Conservation (phyloP, 2,329 filamentous ascomycete species). For the Pleoardoris graminearum region DNA sequence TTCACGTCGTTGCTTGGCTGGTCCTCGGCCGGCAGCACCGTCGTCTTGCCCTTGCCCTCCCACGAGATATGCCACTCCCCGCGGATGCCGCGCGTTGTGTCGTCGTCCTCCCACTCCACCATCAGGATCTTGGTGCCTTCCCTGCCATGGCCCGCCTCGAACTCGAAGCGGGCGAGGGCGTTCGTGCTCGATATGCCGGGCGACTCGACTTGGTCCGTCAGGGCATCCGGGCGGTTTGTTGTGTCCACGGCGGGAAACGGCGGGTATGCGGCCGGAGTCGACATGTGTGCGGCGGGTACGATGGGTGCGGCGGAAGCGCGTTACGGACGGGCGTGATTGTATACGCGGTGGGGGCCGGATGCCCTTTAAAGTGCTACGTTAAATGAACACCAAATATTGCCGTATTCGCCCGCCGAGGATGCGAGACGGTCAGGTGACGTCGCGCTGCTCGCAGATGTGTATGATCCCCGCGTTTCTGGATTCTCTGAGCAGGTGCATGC, state of each 20-base stretch:
- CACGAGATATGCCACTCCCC: conserved; percentile 78
- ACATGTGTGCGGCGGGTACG: conserved; percentile 36
- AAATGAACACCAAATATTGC: conserved; percentile 39
- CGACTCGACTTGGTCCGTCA: conserved; percentile 48
- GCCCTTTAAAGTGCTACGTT: conserved; percentile 32
- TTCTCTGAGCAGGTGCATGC: conserved; percentile 18
- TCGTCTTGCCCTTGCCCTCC: conserved; percentile 77
- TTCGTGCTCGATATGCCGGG: conserved; percentile 55
- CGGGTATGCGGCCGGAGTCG: conserved; percentile 38
- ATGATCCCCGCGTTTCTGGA: conserved; percentile 19
- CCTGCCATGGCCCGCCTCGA: conserved; percentile 74
- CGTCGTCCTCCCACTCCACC: conserved; percentile 82
- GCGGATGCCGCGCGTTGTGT: conserved; percentile 50
- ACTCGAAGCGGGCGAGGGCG: conserved; percentile 84
- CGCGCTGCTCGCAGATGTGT: conserved; percentile 16
- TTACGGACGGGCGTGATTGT: conserved; percentile 34
- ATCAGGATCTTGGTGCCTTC: conserved; percentile 90
- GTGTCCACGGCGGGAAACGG: conserved; percentile 51
- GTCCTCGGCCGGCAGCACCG: conserved; percentile 69
- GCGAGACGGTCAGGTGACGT: conserved; percentile 26
- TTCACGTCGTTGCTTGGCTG: conserved; percentile 55
- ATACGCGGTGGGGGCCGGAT: conserved; percentile 39
- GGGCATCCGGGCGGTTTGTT: conserved; percentile 30
- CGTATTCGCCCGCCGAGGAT: conserved; percentile 31
- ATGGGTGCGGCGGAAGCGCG: conserved; percentile 27